A percentile compares a stretch with the other conserved stretches of the same genome.
Conservation (phyloP, 345 rosid species). For the Eucalyptus sp. region DNA sequence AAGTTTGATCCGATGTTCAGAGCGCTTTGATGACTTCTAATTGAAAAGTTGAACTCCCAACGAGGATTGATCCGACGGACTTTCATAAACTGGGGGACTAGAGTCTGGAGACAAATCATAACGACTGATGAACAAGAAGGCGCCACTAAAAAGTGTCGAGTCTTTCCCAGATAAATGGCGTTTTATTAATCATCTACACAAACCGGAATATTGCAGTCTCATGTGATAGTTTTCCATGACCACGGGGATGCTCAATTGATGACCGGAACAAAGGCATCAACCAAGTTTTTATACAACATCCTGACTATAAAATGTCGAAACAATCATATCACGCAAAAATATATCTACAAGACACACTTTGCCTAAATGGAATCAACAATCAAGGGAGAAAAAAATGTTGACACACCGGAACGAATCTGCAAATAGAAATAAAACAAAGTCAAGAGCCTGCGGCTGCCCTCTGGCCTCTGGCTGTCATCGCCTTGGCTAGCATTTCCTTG, state of each 20-base stretch:
- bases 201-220: neutral
- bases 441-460: constrained; percentile 4
- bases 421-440: neutral
- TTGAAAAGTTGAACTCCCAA: neutral
- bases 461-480: constrained; percentile 9
- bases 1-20: neutral
- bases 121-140: neutral
- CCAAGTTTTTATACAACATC: neutral
- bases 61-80: neutral
- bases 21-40: neutral
- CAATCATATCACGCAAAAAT: neutral
- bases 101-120: neutral
- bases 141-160: neutral
- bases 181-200: neutral
- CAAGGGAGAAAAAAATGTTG: neutral
- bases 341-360: neutral
- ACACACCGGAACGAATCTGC: neutral
- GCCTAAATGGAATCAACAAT: neutral
- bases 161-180: neutral
- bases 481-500: constrained; percentile 31
- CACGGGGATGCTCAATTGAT: neutral
- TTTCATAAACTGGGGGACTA: neutral
- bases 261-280: neutral
- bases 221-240: neutral
- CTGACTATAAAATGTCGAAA: neutral